Evolutionary conservation across 169 alveolate genomes (phyloP).

Genomic region (Ichthyophthirius multifiliis): DNA sequence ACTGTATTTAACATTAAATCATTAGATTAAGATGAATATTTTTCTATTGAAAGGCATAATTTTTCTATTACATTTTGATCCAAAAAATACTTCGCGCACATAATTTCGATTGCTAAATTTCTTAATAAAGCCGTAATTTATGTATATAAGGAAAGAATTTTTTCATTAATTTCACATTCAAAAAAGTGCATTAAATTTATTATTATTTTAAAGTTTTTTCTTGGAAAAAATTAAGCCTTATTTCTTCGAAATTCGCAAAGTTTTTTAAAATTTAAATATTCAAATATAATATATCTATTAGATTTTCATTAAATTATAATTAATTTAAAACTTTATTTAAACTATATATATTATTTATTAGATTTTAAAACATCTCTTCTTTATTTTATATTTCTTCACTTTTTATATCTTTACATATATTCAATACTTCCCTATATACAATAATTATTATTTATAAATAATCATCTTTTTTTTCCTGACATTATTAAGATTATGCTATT

Average conservation of each 20-base stretch:
- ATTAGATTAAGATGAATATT: slow-evolving; percentile 1
- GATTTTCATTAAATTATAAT: neutral
- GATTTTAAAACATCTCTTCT: neutral
- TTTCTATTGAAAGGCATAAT: slow-evolving; percentile 4
- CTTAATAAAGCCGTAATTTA: slow-evolving; percentile 29
- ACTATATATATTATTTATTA: neutral
- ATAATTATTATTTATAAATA: neutral
- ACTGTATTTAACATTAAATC: slow-evolving; percentile 38
- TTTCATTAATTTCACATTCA: neutral
- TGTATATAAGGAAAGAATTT: neutral
- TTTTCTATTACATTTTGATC: slow-evolving; percentile 26
- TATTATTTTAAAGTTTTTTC: neutral
- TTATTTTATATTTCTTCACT: neutral
- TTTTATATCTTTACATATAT: neutral
- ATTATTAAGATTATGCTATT: neutral
- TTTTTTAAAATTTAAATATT: neutral
- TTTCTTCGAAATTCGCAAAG: neutral
- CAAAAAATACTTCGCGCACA: slow-evolving; percentile 5
- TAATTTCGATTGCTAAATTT: slow-evolving; percentile 25
- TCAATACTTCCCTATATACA: neutral
- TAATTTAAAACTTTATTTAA: neutral
- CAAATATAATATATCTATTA: neutral
- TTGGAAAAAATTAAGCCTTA: neutral
- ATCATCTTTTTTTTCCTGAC: neutral
- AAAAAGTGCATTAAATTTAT: neutral